These are phyloP conservation scores for Pharnaceum exiguum DNA, from an alignment of 148 eudicot species.

Conservation along the genomic window DNA sequence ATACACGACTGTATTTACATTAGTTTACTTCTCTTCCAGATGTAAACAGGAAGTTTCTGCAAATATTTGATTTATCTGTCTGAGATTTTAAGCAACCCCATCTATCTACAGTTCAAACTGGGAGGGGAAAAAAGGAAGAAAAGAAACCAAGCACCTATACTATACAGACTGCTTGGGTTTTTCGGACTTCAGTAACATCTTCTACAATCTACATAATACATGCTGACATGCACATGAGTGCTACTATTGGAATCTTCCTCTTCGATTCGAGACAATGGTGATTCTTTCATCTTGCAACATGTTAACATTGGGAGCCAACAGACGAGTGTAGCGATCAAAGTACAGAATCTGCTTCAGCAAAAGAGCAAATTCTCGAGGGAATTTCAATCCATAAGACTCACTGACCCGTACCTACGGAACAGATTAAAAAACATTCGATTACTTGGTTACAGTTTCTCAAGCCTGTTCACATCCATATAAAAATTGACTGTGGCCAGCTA, in stretches of 20 bases:
- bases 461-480: background rate
- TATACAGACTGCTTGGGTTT: too few relatives aligned
- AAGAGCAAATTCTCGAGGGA: slow-evolving; percentile 97
- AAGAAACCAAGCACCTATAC: too few relatives aligned
- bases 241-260: slow-evolving; percentile 20
- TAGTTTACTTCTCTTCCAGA: too few relatives aligned
- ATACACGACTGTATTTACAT: too few relatives aligned
- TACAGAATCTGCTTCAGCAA: slow-evolving; percentile 94
- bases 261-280: slow-evolving; percentile 59
- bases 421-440: background rate
- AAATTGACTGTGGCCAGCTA: background rate
- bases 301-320: slow-evolving; percentile 91
- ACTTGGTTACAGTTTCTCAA: background rate
- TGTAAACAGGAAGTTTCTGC: too few relatives aligned
- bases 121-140: too few relatives aligned
- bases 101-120: too few relatives aligned
- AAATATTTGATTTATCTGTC: too few relatives aligned
- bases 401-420: slow-evolving; percentile 74
- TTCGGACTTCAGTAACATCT: too few relatives aligned
- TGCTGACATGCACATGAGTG: too few relatives aligned
- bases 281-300: slow-evolving; percentile 91
- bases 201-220: background rate
- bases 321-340: slow-evolving; percentile 93
- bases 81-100: too few relatives aligned
- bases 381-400: slow-evolving; percentile 90